phyloP scores from a whole-genome alignment of 2,329 filamentous ascomycete genomes.

The Albifimbria verrucaria region DNA sequence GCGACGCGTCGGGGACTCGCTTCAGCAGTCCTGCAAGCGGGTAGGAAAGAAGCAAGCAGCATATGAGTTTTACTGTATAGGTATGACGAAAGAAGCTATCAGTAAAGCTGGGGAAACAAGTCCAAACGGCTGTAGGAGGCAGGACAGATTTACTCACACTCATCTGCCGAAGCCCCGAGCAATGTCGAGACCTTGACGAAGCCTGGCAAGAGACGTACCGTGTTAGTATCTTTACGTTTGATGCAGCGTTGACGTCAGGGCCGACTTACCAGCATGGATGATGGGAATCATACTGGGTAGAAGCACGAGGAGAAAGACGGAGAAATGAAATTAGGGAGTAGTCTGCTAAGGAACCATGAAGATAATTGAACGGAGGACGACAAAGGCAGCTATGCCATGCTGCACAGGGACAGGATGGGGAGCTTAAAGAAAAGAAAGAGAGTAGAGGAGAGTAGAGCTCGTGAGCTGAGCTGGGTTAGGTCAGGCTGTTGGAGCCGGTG shows the following conservation, averaged over 20 bases:
- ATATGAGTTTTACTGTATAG: constrained; percentile 82
- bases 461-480: too few relatives aligned
- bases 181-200: constrained; percentile 29
- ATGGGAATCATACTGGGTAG: constrained; percentile 13
- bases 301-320: not conserved
- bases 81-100: constrained; percentile 8
- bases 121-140: not conserved
- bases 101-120: too few relatives aligned
- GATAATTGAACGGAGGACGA: not conserved
- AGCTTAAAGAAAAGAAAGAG: not conserved
- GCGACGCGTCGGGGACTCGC: constrained; percentile 79
- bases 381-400: not conserved
- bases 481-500: too few relatives aligned
- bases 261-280: constrained; percentile 15
- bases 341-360: not conserved
- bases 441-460: not conserved
- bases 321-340: not conserved
- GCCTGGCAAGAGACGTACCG: constrained; percentile 19
- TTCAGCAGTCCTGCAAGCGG: constrained; percentile 87
- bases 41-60: constrained; percentile 87
- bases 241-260: not conserved
- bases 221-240: constrained; percentile 4
- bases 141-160: constrained; percentile 25
- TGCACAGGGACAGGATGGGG: not conserved
- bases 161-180: constrained; percentile 33